A percentile compares a stretch with the other conserved stretches of the same genome.
Conservation (phyloP, 345 rosid species). For the Mangifera indica region DNA sequence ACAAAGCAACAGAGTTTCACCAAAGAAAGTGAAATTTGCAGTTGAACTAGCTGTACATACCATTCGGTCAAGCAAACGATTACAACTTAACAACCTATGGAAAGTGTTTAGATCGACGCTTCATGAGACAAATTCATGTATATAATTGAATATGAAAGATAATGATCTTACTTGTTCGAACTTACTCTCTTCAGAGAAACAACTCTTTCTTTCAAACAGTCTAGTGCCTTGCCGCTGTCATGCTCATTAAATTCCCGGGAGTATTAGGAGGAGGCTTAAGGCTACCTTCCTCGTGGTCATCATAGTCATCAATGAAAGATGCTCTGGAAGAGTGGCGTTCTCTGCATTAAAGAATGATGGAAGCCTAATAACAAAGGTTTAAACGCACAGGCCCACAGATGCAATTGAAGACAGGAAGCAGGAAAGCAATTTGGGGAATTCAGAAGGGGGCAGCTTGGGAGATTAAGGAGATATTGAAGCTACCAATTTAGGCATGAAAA, state of each 20-base stretch:
- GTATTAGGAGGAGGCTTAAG: slow-evolving; percentile 55
- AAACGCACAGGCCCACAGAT: too few relatives aligned
- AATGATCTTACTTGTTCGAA: slow-evolving; percentile 6
- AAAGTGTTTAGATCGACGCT: not conserved
- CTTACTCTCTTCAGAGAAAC: slow-evolving; percentile 68
- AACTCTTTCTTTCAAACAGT: slow-evolving; percentile 68
- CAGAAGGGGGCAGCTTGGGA: too few relatives aligned
- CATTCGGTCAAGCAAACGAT: slow-evolving; percentile 73
- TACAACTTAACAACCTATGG: slow-evolving; percentile 17
- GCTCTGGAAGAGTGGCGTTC: slow-evolving; percentile 61
- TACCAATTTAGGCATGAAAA: too few relatives aligned
- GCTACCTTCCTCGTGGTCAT: slow-evolving; percentile 83
- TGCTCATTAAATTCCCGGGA: slow-evolving; percentile 51
- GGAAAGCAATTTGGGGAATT: too few relatives aligned
- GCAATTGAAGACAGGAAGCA: too few relatives aligned
- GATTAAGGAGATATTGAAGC: too few relatives aligned
- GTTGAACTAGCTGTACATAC: slow-evolving; percentile 28
- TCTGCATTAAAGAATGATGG: too few relatives aligned
- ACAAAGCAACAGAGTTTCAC: slow-evolving; percentile 2
- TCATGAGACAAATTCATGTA: not conserved
- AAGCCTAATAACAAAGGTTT: too few relatives aligned
- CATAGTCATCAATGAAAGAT: slow-evolving; percentile 58
- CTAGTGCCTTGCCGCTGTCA: slow-evolving; percentile 68
- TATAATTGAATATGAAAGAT: not conserved
- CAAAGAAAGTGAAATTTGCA: slow-evolving; percentile 4